phyloP scores from a whole-genome alignment of 1,139 yeast genomes.

The Blastobotrys petasosporus region DNA sequence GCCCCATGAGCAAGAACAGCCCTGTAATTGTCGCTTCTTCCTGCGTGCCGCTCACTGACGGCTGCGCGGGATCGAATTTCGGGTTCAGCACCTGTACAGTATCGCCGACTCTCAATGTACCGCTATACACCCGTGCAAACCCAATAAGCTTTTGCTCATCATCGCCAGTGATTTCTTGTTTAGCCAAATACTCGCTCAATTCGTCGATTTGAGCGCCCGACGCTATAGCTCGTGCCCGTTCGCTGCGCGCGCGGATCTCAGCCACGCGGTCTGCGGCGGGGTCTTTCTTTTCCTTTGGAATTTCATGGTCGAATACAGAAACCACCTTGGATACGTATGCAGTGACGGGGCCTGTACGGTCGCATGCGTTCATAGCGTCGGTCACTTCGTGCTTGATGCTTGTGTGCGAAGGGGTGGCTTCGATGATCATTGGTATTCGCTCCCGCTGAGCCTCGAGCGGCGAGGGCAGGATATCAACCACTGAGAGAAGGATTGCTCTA shows the following conservation, averaged over 20 bases:
- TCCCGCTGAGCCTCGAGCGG: constrained; percentile 69
- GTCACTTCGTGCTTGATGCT: constrained; percentile 47
- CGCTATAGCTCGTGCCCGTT: constrained; percentile 53
- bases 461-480: constrained; percentile 79
- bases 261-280: constrained; percentile 34
- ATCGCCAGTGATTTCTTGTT: constrained; percentile 10
- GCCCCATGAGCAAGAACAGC: constrained; percentile 83
- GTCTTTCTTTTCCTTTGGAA: constrained; percentile 49
- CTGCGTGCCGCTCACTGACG: constrained; percentile 43
- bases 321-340: constrained; percentile 89
- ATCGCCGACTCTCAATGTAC: constrained; percentile 71
- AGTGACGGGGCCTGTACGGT: constrained; percentile 53
- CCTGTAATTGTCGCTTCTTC: constrained; percentile 53
- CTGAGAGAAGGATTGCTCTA: constrained; percentile 75
- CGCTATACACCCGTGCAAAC: constrained; percentile 84
- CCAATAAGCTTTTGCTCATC: constrained; percentile 55
- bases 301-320: constrained; percentile 73
- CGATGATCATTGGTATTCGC: constrained; percentile 63
- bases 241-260: constrained; percentile 61
- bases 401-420: constrained; percentile 48
- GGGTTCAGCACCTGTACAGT: constrained; percentile 75
- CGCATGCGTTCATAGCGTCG: constrained; percentile 60
- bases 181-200: constrained; percentile 13
- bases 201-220: constrained; percentile 28
- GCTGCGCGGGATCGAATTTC: constrained; percentile 68